phyloP scores from a whole-genome alignment of 208 protist species.

The Wallacemonas sp. region DNA sequence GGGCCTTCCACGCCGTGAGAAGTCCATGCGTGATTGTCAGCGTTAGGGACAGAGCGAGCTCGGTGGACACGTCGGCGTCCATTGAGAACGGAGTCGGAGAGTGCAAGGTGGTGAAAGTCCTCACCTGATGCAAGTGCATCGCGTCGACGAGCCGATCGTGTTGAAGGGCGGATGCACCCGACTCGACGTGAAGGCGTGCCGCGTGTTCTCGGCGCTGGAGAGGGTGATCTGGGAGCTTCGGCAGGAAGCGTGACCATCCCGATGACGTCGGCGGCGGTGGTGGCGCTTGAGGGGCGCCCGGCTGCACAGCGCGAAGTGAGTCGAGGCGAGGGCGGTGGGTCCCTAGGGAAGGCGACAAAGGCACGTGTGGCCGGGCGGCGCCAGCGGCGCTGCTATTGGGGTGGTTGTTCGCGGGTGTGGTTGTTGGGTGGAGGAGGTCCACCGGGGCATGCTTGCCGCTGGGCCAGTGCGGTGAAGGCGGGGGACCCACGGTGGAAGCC shows the following conservation, averaged over 20 bases:
- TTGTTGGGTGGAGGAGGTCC: too few relatives aligned
- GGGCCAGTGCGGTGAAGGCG: too few relatives aligned
- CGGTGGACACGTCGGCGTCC: slow-evolving; percentile 8
- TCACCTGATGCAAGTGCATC: neutral
- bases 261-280: too few relatives aligned
- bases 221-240: neutral
- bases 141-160: neutral
- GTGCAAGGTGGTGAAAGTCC: slow-evolving; percentile 4
- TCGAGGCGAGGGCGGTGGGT: neutral
- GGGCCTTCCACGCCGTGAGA: slow-evolving; percentile 5
- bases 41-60: slow-evolving; percentile 7
- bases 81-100: slow-evolving; percentile 5
- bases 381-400: too few relatives aligned
- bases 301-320: neutral
- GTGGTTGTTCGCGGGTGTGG: too few relatives aligned
- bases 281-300: neutral
- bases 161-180: neutral
- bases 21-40: slow-evolving; percentile 10
- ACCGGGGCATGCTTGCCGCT: too few relatives aligned
- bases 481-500: too few relatives aligned
- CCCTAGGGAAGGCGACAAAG: too few relatives aligned
- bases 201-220: neutral
- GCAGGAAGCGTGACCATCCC: too few relatives aligned
- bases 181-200: neutral
- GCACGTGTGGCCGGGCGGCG: too few relatives aligned